Base-by-base conservation (phyloP, 108 stramenopile genomes). In the Pseudonitzschia delicatissima region DNA sequence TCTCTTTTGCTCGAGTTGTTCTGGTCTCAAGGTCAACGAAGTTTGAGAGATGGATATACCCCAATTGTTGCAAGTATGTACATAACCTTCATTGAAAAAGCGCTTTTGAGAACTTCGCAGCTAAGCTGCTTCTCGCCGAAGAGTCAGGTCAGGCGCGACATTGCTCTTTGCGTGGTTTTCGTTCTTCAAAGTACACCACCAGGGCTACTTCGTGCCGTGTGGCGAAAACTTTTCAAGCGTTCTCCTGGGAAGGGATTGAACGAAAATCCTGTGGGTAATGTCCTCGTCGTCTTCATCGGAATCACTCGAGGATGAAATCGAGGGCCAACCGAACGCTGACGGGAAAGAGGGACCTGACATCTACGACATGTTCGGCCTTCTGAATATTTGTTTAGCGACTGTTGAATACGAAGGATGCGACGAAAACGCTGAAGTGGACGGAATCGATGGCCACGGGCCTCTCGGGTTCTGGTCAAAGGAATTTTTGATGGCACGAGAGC, bases 361-460 rank as follows among this genome's bases (percentile, higher is more conserved):
- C 31, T 82, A 82, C 47, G 90, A 91, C 26, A 80, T 94, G 81
- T 86, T 91, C 58, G 77, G 82, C 37, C 64, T 94, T 29, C 52
- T 94, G 45, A 94, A 94, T 62, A 64, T 91, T 12, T 64, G 86
- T 17, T 60, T 94, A 9, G 67, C 74, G 18, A 94, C 93, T 11
- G 69, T 89, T 50, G 93, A 94, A 66, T 94, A 91, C 67, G 90
- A 88, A 69, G 90, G 93, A 21, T 74, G 64, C 44, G 85, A 87
- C 33, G 70, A 73, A 44, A 63, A 76, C 31, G 28, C 65, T 11
- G 84, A 75, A 42, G 65, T 71, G 9, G 78, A 69, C 3, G 9
- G 32, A 34, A 50, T n/a, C 28, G 68, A 73, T 29, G 62, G 51
- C 35, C 42, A 37, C 17, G 74, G 76, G 29, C 60, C 60, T 40